These are phyloP conservation scores for Ceratobasidium papillatum DNA, from an alignment of 1,284 basidiomycete species.

Conservation along the genomic window DNA sequence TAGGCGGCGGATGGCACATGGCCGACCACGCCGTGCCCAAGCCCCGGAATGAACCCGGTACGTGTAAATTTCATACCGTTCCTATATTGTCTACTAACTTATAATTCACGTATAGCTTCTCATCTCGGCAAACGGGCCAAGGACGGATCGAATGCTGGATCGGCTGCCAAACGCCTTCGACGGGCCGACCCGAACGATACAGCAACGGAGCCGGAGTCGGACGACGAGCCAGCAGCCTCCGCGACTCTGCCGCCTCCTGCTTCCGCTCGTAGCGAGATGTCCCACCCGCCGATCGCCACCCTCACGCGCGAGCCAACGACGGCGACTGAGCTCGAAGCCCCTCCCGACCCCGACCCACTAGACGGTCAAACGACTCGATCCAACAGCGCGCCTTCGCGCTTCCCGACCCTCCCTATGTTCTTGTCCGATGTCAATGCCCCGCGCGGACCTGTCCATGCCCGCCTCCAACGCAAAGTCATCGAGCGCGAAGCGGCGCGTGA, in stretches of 20 bases:
- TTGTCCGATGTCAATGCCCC: neutral
- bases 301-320: neutral
- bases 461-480: neutral
- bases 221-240: neutral
- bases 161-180: neutral
- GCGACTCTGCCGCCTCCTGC: neutral
- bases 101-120: neutral
- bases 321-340: neutral
- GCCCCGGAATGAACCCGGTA: too few relatives aligned
- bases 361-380: neutral
- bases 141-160: too few relatives aligned
- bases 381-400: neutral
- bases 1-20: too few relatives aligned
- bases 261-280: neutral
- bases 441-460: conserved; percentile 5
- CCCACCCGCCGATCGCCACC: neutral
- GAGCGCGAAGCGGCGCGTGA: neutral
- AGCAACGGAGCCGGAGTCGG: neutral
- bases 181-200: neutral
- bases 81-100: neutral
- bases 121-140: too few relatives aligned
- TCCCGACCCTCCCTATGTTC: neutral
- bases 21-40: too few relatives aligned
- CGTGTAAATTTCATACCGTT: too few relatives aligned
- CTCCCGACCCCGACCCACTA: neutral